Evolutionary conservation across 805 yeast genomes (phyloP).

Genomic region (Starmerella davenportii): DNA sequence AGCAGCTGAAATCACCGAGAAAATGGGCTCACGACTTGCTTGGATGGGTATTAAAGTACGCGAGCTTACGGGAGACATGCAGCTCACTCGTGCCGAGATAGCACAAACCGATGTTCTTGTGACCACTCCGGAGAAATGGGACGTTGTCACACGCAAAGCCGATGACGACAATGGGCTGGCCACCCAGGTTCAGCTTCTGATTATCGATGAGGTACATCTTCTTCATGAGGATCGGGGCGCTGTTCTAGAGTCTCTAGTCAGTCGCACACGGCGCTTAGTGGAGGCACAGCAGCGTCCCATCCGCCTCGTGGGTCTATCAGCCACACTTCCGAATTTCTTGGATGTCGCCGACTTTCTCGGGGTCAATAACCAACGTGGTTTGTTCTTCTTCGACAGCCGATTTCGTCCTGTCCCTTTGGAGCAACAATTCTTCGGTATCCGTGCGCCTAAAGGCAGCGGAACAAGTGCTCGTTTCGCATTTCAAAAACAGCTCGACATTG

Average conservation of each 20-base stretch:
- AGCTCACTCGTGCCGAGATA: slow-evolving; percentile 63
- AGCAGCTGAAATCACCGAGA: slow-evolving; percentile 93
- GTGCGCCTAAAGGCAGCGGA: slow-evolving; percentile 16
- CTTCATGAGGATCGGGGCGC: slow-evolving; percentile 96
- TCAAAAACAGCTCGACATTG: slow-evolving; percentile 43
- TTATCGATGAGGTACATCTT: slow-evolving; percentile 92
- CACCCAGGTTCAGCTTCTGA: slow-evolving; percentile 63
- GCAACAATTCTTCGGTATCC: slow-evolving; percentile 72
- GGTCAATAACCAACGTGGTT: slow-evolving; percentile 78
- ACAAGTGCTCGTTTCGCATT: slow-evolving; percentile 7
- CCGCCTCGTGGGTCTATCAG: slow-evolving; percentile 82
- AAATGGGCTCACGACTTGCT: slow-evolving; percentile 53
- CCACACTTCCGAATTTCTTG: slow-evolving; percentile 76
- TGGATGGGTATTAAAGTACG: slow-evolving; percentile 79
- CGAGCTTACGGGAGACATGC: slow-evolving; percentile 93
- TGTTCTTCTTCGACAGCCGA: slow-evolving; percentile 85
- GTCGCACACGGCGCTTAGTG: slow-evolving; percentile 85
- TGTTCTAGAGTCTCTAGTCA: slow-evolving; percentile 86
- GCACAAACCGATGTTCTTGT: slow-evolving; percentile 71
- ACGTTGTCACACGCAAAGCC: slow-evolving; percentile 86
- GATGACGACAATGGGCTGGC: slow-evolving; percentile 75
- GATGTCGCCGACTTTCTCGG: slow-evolving; percentile 84
- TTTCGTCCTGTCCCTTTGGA: slow-evolving; percentile 87
- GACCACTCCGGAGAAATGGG: slow-evolving; percentile 96
- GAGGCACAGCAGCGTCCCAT: slow-evolving; percentile 89